Evolutionary conservation across 805 yeast species (phyloP).

Genomic region (Spathaspora sp.): DNA sequence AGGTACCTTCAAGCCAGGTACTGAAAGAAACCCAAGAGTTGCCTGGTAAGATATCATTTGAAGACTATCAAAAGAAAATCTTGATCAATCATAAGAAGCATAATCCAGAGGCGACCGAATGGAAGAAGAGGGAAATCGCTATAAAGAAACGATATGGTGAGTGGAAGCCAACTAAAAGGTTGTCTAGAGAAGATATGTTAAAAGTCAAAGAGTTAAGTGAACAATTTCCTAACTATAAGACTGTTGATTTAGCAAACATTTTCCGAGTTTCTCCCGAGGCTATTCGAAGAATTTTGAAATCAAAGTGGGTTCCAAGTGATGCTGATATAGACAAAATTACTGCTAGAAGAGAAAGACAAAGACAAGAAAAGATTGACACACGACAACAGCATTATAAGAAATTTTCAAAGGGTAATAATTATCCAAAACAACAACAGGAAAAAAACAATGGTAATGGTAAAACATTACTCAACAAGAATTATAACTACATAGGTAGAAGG

Average conservation of each 20-base stretch:
- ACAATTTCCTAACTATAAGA: constrained; percentile 57
- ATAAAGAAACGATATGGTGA: constrained; percentile 57
- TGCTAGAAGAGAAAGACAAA: constrained; percentile 29
- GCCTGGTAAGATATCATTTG: background rate
- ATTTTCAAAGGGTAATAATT: background rate
- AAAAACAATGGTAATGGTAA: background rate
- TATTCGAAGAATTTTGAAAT: constrained; percentile 70
- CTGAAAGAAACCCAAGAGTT: background rate
- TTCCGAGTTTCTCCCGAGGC: constrained; percentile 80
- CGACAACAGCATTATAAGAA: background rate
- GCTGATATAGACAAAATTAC: constrained; percentile 46
- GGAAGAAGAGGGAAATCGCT: constrained; percentile 70
- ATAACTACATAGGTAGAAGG: background rate
- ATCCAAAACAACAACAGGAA: background rate
- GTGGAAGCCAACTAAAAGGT: constrained; percentile 66
- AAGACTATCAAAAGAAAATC: background rate
- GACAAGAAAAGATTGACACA: background rate
- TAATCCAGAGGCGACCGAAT: constrained; percentile 35
- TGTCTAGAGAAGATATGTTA: constrained; percentile 68
- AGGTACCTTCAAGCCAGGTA: background rate
- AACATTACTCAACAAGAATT: background rate
- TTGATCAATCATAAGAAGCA: background rate
- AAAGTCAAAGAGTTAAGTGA: constrained; percentile 55
- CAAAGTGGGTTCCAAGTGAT: constrained; percentile 68
- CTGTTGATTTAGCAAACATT: constrained; percentile 55